These are phyloP conservation scores for Glycine tomentella DNA, from an alignment of 306 rosid species.

Conservation along the genomic window DNA sequence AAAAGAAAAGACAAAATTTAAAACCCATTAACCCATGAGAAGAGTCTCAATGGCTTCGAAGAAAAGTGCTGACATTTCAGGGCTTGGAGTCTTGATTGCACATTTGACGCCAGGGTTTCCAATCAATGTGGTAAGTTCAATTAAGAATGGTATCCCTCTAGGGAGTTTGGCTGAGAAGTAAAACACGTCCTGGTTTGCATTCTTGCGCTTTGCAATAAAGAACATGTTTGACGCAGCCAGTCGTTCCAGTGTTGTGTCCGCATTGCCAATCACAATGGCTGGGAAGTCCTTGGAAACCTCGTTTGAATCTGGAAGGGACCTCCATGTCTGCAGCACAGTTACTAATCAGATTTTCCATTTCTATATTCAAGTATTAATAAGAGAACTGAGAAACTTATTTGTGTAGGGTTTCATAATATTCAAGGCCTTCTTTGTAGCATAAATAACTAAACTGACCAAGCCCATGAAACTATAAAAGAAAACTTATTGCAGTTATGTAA, in stretches of 20 bases:
- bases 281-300: constrained; percentile 88
- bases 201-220: constrained; percentile 85
- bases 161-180: constrained; percentile 88
- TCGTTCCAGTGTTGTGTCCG: constrained; percentile 68
- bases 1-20: constrained; percentile 3
- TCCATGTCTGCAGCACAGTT: constrained; percentile 74
- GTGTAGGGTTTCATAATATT: constrained; percentile 9
- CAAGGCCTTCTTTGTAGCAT: neutral
- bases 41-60: constrained; percentile 82
- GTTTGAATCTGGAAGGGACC: constrained; percentile 90
- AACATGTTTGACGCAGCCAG: constrained; percentile 77
- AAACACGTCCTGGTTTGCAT: constrained; percentile 87
- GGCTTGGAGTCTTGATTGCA: constrained; percentile 88
- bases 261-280: constrained; percentile 58
- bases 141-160: constrained; percentile 73
- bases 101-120: constrained; percentile 83
- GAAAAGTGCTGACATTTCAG: constrained; percentile 72
- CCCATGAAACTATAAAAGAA: neutral
- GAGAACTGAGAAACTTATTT: constrained; percentile 10
- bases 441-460: constrained; percentile 10
- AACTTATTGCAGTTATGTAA: neutral
- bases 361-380: neutral
- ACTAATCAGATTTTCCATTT: constrained; percentile 40
- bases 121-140: constrained; percentile 73
- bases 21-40: constrained; percentile 59